phyloP scores from a whole-genome alignment of 176 grass and related monocot genomes.

The Secale cereale region DNA sequence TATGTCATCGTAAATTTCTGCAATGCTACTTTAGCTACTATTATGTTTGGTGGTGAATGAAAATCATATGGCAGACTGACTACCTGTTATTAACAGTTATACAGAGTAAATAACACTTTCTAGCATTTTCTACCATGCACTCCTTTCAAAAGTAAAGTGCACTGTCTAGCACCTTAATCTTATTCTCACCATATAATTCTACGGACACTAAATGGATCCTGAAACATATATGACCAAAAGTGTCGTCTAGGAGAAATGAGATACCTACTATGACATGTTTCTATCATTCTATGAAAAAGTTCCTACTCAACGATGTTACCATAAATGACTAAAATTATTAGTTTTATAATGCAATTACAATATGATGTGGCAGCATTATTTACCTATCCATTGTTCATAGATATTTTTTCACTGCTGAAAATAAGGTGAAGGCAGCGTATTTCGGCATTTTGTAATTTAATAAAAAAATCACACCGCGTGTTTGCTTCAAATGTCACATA shows the following conservation, averaged over 20 bases:
- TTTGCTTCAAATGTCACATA: not conserved
- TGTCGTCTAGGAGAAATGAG: not conserved
- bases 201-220: not conserved
- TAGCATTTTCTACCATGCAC: not conserved
- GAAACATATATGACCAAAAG: not conserved
- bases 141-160: not conserved
- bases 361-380: not conserved
- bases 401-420: not conserved
- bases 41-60: not conserved
- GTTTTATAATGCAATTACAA: not conserved
- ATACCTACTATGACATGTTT: not conserved
- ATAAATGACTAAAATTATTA: not conserved
- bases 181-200: not conserved
- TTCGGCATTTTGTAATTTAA: not conserved
- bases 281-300: not conserved
- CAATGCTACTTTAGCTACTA: constrained; percentile 1
- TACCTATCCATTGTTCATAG: constrained; percentile 1
- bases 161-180: not conserved
- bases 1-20: not conserved
- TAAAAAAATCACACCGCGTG: not conserved
- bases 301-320: constrained; percentile 1
- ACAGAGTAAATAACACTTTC: not conserved
- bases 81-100: not conserved
- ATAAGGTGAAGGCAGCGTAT: not conserved
- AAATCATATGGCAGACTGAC: not conserved